Evolutionary conservation across 2,329 filamentous ascomycete genomes (phyloP).

Genomic region (Purpureocillium takamizusanense): DNA sequence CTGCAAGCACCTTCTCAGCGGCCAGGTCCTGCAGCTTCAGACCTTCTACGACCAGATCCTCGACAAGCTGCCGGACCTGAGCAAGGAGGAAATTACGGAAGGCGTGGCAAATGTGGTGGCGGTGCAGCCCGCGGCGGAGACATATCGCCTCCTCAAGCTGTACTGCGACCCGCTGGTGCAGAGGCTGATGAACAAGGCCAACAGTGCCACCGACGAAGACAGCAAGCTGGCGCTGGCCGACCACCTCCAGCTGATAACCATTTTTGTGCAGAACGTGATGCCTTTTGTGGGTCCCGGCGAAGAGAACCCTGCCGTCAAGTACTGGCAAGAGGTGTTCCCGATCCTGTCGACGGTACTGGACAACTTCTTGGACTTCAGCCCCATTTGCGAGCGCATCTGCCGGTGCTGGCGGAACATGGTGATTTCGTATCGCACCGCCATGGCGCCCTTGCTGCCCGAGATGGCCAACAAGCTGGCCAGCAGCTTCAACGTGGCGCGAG

Average conservation of each 20-base stretch:
- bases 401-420: conserved; percentile 96
- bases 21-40: conserved; percentile 78
- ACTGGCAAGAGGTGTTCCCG: conserved; percentile 90
- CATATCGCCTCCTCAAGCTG: conserved; percentile 78
- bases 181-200: conserved; percentile 77
- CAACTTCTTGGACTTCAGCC: conserved; percentile 75
- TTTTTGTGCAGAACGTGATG: conserved; percentile 71
- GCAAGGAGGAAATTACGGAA: conserved; percentile 93
- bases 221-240: conserved; percentile 84
- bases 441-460: conserved; percentile 72
- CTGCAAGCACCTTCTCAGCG: conserved; percentile 77
- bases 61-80: conserved; percentile 73
- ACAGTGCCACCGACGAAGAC: conserved; percentile 73
- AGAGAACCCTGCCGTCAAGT: conserved; percentile 86
- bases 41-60: conserved; percentile 86
- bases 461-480: conserved; percentile 82
- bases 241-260: conserved; percentile 83
- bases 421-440: conserved; percentile 85
- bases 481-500: conserved; percentile 76
- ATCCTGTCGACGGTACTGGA: conserved; percentile 79
- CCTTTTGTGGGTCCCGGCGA: conserved; percentile 65
- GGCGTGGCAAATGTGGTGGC: conserved; percentile 89
- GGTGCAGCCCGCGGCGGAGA: conserved; percentile 69
- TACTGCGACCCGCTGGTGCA: conserved; percentile 89
- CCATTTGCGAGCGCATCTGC: conserved; percentile 88